These are phyloP conservation scores for Tulasnella sp. DNA, from an alignment of 768 basidiomycete genomes.

Conservation along the genomic window DNA sequence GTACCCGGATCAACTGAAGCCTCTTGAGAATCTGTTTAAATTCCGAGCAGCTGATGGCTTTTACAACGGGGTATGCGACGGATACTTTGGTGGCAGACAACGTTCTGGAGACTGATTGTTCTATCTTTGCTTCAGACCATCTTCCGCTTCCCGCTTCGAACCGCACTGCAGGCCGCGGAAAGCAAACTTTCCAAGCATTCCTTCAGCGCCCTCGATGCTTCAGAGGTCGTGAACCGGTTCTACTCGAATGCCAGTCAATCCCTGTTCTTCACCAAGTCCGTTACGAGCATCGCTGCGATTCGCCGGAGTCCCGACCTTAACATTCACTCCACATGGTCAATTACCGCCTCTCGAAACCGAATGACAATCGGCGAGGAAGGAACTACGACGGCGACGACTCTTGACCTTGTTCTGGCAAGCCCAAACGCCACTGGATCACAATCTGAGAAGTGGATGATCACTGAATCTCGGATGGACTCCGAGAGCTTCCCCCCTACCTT, in stretches of 20 bases:
- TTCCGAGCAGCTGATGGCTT: conserved; percentile 24
- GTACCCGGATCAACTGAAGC: conserved; percentile 33
- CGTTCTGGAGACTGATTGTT: conserved; percentile 4
- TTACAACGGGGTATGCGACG: conserved; percentile 30
- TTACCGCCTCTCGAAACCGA: not conserved
- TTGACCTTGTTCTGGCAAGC: not conserved
- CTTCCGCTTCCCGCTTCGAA: conserved; percentile 37
- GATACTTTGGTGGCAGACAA: not conserved
- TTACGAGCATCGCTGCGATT: not conserved
- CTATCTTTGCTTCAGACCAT: conserved; percentile 27
- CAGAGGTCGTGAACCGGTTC: not conserved
- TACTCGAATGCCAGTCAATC: not conserved
- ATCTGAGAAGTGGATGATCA: not conserved
- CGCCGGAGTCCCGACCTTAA: not conserved
- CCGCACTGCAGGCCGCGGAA: conserved; percentile 16
- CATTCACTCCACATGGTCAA: not conserved
- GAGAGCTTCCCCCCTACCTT: not conserved
- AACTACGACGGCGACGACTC: not conserved
- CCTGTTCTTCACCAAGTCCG: not conserved
- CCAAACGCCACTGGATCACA: not conserved
- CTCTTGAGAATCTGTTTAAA: conserved; percentile 32
- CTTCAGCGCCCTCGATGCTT: not conserved
- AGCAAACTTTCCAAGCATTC: not conserved
- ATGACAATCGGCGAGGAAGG: not conserved
- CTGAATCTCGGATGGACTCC: not conserved